These are phyloP conservation scores for Astrephomene gubernaculifera DNA, from an alignment of 139 green algal genomes.

Conservation along the genomic window DNA sequence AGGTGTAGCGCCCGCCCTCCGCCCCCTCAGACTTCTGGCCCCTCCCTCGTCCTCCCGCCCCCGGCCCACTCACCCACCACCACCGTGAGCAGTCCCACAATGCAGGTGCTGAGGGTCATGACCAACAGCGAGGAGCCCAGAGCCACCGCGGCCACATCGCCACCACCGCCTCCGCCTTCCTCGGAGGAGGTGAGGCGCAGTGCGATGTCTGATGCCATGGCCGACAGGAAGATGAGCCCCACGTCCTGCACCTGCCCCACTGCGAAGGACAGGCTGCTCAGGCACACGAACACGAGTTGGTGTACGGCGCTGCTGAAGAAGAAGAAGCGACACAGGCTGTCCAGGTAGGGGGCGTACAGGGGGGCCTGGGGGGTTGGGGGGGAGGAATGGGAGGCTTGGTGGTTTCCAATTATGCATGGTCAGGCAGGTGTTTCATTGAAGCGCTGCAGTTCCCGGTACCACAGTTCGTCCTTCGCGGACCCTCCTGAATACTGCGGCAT, in stretches of 20 bases:
- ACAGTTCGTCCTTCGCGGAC: too few relatives aligned
- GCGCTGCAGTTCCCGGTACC: too few relatives aligned
- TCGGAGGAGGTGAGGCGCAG: slow-evolving; percentile 24
- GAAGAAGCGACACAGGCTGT: slow-evolving; percentile 70
- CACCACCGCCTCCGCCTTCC: too few relatives aligned
- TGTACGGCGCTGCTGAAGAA: slow-evolving; percentile 77
- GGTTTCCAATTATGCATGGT: too few relatives aligned
- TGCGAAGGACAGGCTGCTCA: slow-evolving; percentile 78
- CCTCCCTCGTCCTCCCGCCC: background rate
- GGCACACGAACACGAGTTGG: slow-evolving; percentile 71
- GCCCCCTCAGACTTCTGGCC: background rate
- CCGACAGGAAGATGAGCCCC: slow-evolving; percentile 85
- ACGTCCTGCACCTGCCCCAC: slow-evolving; percentile 83
- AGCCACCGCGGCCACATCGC: slow-evolving; percentile 30
- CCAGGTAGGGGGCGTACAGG: slow-evolving; percentile 63
- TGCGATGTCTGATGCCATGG: slow-evolving; percentile 78
- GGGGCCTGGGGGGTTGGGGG: slow-evolving; percentile 36
- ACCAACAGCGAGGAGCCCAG: slow-evolving; percentile 77
- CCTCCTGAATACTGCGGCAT: too few relatives aligned
- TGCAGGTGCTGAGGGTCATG: slow-evolving; percentile 64
- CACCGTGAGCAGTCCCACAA: slow-evolving; percentile 78
- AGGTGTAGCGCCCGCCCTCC: background rate
- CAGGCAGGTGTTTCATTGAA: too few relatives aligned
- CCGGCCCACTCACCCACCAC: slow-evolving; percentile 61
- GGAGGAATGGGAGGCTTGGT: background rate